Base-by-base conservation (phyloP, 768 basidiomycete species). In the Boletus pseudopeckii region DNA sequence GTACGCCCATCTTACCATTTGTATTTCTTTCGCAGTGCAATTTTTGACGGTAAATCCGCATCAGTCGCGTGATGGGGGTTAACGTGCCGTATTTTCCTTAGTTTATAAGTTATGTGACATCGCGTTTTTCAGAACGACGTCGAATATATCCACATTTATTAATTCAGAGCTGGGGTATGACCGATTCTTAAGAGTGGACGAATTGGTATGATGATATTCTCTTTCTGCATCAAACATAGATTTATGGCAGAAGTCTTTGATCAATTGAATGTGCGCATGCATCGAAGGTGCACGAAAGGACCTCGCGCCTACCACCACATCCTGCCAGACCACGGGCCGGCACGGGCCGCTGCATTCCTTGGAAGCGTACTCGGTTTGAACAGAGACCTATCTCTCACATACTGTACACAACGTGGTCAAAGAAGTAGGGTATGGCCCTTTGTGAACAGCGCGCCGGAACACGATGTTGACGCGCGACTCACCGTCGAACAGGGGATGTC, bases 351-450 rank as follows among this genome's bases (percentile, higher is more conserved):
- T 18, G 57, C 56, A 18, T 50, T 64, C 32, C 43, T 66, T 0
- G 61, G 64, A 37, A 61, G 60, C 30, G 49, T 54, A 0, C 14
- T 60, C 15, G 56, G 54, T 9, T 6, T 57, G 9, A 44, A 61
- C 52, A 41, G 7, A 17, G 42, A 49, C 59, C n/a, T n/a, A 1
- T 50, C 53, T 30, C 26, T 57, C 24, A 61, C 59, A 3, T 26
- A 26, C 24, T 26, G 24, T 66, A 65, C 17, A 43, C 56, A 9
- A 52, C 48, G 15, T 66, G 64, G 64, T 47, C 59, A 45, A 63
- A 56, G 34, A 59, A 3, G 1, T 59, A 65, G 11, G 64, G 64
- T 63, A 44, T 22, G 54, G 52, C 5, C 11, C 2, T 9, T 24
- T 3, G 14, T 30, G 30, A n/a, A 24, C 24, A n/a, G 10, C 10